phyloP scores from a whole-genome alignment of 2,329 filamentous ascomycete genomes.

The Arthrobotrys conoides region DNA sequence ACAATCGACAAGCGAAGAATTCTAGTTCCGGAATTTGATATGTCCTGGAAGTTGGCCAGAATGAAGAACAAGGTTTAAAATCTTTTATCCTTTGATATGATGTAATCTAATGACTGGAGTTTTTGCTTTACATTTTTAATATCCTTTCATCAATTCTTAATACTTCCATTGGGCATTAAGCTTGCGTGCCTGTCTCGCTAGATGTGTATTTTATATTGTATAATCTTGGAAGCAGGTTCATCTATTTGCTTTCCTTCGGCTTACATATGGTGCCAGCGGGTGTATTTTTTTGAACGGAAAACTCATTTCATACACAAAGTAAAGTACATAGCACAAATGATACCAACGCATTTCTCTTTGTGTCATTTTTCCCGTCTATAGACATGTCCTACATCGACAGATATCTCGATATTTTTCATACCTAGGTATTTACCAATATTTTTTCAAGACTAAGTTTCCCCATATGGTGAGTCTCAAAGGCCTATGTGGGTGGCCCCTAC shows the following conservation, averaged over 20 bases:
- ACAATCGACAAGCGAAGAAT: constrained; percentile 30
- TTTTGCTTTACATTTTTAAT: constrained; percentile 24
- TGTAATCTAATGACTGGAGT: constrained; percentile 46
- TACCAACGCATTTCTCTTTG: constrained; percentile 27
- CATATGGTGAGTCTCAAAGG: not conserved
- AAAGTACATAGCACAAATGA: constrained; percentile 4
- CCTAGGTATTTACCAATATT: not conserved
- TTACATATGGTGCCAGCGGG: constrained; percentile 19
- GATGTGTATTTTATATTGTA: constrained; percentile 57
- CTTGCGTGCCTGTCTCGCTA: constrained; percentile 28
- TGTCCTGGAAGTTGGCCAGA: constrained; percentile 28
- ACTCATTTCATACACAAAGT: not conserved
- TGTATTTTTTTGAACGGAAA: constrained; percentile 15
- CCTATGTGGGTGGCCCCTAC: constrained; percentile 10
- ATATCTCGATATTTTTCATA: not conserved
- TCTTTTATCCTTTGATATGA: constrained; percentile 3
- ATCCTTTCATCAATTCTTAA: constrained; percentile 6
- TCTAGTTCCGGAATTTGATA: constrained; percentile 40
- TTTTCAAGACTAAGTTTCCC: not conserved
- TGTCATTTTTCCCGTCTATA: constrained; percentile 8
- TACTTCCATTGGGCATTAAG: not conserved
- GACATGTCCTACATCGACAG: no score
- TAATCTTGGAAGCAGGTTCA: constrained; percentile 32
- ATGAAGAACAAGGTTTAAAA: constrained; percentile 19
- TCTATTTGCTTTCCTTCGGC: not conserved